These are phyloP conservation scores for Clohesyomyces aquaticus DNA, from an alignment of 495 filamentous ascomycete genomes.

Conservation along the genomic window DNA sequence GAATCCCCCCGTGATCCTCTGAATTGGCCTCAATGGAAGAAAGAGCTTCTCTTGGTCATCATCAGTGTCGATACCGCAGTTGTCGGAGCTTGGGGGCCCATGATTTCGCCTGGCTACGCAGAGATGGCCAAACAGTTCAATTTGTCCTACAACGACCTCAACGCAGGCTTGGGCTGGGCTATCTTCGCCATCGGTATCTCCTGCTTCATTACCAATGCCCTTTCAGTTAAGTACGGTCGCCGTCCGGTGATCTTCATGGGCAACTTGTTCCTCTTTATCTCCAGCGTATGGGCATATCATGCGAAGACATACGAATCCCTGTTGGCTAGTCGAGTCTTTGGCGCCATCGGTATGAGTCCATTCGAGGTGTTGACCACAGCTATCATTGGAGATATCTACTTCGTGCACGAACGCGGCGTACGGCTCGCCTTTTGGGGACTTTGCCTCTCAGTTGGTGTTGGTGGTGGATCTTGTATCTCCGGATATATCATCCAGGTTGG, in stretches of 20 bases:
- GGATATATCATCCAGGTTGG: constrained; percentile 32
- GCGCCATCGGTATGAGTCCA: constrained; percentile 43
- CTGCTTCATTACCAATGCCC: constrained; percentile 29
- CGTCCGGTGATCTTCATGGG: constrained; percentile 33
- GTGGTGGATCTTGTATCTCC: constrained; percentile 38
- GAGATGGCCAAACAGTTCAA: constrained; percentile 48
- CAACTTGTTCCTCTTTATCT: constrained; percentile 37
- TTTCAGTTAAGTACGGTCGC: constrained; percentile 32
- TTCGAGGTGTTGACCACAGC: constrained; percentile 29
- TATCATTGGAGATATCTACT: constrained; percentile 36
- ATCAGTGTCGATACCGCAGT: constrained; percentile 49
- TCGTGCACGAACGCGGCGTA: constrained; percentile 44
- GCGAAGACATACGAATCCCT: constrained; percentile 38
- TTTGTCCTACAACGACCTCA: constrained; percentile 46
- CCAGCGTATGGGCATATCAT: constrained; percentile 32
- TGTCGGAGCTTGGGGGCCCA: constrained; percentile 46
- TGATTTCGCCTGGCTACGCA: constrained; percentile 51
- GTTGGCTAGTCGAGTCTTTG: constrained; percentile 41
- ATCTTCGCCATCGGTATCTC: constrained; percentile 31
- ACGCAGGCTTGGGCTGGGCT: constrained; percentile 41
- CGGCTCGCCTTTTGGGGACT: constrained; percentile 45
- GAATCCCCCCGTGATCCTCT: constrained; percentile 55
- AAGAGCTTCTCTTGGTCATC: constrained; percentile 47
- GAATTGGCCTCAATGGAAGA: constrained; percentile 54
- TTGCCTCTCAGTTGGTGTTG: constrained; percentile 52